Evolutionary conservation across 257 asterid genomes (phyloP), one percentile per base, ranked within the genome.

Genomic region (Jacaranda copaia): DNA sequence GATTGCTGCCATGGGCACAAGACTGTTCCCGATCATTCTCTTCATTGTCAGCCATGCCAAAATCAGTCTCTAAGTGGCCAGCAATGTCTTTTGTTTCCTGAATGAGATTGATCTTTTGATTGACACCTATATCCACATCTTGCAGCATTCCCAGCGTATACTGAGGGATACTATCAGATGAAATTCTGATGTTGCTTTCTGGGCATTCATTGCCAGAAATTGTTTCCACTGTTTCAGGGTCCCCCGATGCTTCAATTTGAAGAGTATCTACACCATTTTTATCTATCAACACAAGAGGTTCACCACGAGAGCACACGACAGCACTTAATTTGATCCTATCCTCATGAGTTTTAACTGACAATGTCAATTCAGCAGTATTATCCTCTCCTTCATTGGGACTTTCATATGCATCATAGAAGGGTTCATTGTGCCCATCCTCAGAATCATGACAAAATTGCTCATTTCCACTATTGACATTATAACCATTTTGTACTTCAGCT

Each of bases 231-330:
- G 62, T 79, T 78, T 77, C 81, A 64, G 57, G 18, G 49, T 38
- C 80, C 32, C 52, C 88, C 14, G 46, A 75, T 57, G 42, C 62
- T 70, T 82, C 79, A 68, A 18, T 20, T 12, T 49, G 79, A 77
- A 46, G 77, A 70, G 62, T 35, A 45, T 51, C 81, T 20, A 6
- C 72, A 42, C 40, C 85, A 79, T 67, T 69, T 20, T 57, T 74
- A 74, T 75, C 82, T n/a, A 74, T n/a, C 78, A 81, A 70, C 39
- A 68, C 75, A n/a, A 72, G 51, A 55, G 87, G 77, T 56, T 81
- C 84, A 46, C 60, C 62, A 45, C 35, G 75, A 77, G 76, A 56
- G 59, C 71, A 35, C 14, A 51, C 68, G 4, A 53, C 70, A 68
- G 75, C 77, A 77, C 61, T 53, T 59, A 57, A 20, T 11, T 65